Evolutionary conservation across 1,139 yeast species (phyloP), one percentile per base, ranked within the genome.

Genomic region (Hansenula anomala): DNA sequence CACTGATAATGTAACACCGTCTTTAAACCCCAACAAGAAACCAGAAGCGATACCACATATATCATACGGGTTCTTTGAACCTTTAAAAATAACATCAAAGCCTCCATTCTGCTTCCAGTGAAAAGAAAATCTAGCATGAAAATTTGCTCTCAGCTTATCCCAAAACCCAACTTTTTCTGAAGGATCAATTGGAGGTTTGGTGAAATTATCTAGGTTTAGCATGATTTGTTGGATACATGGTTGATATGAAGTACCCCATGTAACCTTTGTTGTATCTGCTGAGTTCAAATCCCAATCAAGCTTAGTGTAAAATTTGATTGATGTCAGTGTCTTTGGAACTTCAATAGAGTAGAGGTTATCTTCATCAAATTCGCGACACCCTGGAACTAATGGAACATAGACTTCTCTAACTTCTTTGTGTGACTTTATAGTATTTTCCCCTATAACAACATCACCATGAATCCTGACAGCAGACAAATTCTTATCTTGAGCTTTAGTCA

Each of bases 171-270:
- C 64, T 33, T 76, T 76, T 2, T 87, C 86, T 42, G 96, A 85
- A 18, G 89, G 90, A 58, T 92, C 97, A 14, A 85, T 67, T 1
- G 85, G 85, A 1, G 86, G 85, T 51, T 82, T 92, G 1, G 95
- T 80, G 56, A 90, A 86, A 39, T 84, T 82, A 52, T 89, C 96
- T 50, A 90, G 73, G 42, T 80, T 84, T 40, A 79, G 66, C 82
- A 86, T 85, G 2, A 81, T 71, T 48, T 88, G 92, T 48, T 88
- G 90, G 30, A 90, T 73, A 2, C 89, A 94, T 29, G 95, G 90
- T 51, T 81, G 88, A 54, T 81, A 82, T 0, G 89, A 83, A 28
- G 82, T 80, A 23, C 96, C 95, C 95, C 96, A 89, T 0, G 87
- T 78, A 31, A 87, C 78, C 28, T 86, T 66, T 0, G 94, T 77